Percentiles rank a stretch among this genome's conserved stretches.
phyloP scores from a whole-genome alignment of 345 rosid species.

The Sisymbrium irio region DNA sequence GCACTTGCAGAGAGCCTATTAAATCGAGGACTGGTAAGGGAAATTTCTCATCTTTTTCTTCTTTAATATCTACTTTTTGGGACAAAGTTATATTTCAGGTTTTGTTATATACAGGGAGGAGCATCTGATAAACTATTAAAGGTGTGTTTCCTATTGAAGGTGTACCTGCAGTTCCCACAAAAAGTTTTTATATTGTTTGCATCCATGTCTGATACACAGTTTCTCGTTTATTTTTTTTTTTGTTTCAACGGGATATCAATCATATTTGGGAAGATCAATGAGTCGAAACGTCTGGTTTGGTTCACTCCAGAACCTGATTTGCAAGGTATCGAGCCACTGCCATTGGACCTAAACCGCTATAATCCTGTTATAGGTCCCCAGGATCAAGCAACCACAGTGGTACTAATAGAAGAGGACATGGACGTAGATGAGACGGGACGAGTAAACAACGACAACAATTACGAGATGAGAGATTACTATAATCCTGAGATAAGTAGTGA shows the following conservation, averaged over 20 bases:
- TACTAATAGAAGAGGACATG: constrained; percentile 16
- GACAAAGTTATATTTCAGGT: not conserved
- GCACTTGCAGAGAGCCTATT: constrained; percentile 84
- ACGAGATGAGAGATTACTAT: constrained; percentile 17
- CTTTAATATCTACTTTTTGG: not conserved
- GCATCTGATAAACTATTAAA: constrained; percentile 72
- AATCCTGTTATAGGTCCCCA: constrained; percentile 3
- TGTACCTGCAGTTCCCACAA: too few species aligned
- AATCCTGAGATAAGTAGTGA: constrained; percentile 32
- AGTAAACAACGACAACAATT: not conserved
- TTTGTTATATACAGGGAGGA: constrained; percentile 52
- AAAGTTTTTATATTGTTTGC: too few species aligned
- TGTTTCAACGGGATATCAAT: constrained; percentile 75
- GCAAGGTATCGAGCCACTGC: too few species aligned
- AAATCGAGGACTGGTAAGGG: constrained; percentile 73
- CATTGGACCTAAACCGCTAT: constrained; percentile 39
- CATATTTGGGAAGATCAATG: constrained; percentile 95
- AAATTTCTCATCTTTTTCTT: not conserved
- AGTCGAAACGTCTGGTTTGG: constrained; percentile 58
- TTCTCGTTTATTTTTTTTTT: not conserved
- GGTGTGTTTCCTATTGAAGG: constrained; percentile 51
- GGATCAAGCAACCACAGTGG: not conserved
- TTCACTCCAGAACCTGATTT: constrained; percentile 77
- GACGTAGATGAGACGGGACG: constrained; percentile 26
- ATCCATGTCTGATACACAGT: not conserved